Evolutionary conservation across 2,329 filamentous ascomycete species (phyloP).

Genomic region (Parastagonospora avenae): DNA sequence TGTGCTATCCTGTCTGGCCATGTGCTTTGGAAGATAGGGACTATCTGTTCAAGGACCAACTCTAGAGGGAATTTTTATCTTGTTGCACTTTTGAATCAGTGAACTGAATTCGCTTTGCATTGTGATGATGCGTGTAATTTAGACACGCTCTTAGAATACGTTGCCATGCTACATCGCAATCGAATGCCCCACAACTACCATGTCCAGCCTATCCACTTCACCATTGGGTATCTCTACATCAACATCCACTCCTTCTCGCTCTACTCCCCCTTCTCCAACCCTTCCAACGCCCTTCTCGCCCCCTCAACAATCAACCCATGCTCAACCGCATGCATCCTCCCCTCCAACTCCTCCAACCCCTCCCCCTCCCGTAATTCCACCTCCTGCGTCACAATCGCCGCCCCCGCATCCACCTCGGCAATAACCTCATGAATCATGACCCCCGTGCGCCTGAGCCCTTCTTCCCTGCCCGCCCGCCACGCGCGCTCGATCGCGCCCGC

Average conservation of each 20-base stretch:
- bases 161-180: too few relatives aligned
- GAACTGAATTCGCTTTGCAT: too few relatives aligned
- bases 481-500: conserved; percentile 78
- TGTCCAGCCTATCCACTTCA: too few relatives aligned
- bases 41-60: background rate
- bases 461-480: conserved; percentile 71
- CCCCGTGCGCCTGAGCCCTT: conserved; percentile 71
- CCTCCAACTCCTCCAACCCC: conserved; percentile 67
- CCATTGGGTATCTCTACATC: too few relatives aligned
- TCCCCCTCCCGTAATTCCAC: conserved; percentile 66
- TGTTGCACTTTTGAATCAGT: too few relatives aligned
- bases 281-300: conserved; percentile 58
- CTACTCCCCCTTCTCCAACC: conserved; percentile 26
- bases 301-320: conserved; percentile 81
- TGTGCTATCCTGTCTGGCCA: background rate
- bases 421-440: conserved; percentile 89
- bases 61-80: too few relatives aligned
- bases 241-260: background rate
- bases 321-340: conserved; percentile 76
- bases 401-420: conserved; percentile 76
- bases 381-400: conserved; percentile 72
- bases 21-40: background rate
- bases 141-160: too few relatives aligned
- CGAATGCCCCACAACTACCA: too few relatives aligned
- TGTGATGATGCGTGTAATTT: too few relatives aligned